Conservation (phyloP, 805 yeast genomes). For the Middelhovenomyces tepae region DNA sequence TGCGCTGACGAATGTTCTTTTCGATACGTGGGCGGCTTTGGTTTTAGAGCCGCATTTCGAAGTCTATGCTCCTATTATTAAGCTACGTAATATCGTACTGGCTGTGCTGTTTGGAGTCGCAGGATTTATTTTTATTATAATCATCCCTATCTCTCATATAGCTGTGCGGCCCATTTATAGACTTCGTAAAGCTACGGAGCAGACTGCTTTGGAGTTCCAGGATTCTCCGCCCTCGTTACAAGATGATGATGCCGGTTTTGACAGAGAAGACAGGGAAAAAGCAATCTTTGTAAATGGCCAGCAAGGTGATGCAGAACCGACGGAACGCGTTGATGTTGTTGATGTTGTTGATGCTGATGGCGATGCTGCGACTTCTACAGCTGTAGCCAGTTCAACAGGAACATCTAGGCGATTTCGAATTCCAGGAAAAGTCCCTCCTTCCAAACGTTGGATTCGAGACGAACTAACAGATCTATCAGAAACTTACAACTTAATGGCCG, state of each 20-base stretch:
- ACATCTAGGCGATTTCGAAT: constrained; percentile 14
- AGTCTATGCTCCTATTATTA: constrained; percentile 56
- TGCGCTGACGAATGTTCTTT: constrained; percentile 35
- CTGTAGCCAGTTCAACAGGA: constrained; percentile 1
- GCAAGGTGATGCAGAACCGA: neutral
- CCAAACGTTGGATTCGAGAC: constrained; percentile 39
- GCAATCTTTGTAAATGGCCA: neutral
- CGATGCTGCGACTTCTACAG: neutral
- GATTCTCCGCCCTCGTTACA: constrained; percentile 1
- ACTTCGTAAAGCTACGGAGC: constrained; percentile 75
- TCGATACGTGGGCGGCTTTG: constrained; percentile 58
- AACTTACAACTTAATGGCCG: constrained; percentile 85
- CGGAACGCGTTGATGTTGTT: constrained; percentile 2
- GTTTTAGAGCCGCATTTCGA: constrained; percentile 53
- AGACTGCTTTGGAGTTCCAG: constrained; percentile 26
- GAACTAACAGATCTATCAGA: constrained; percentile 79
- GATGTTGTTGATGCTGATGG: neutral
- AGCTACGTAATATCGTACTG: constrained; percentile 56
- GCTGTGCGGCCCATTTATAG: constrained; percentile 77
- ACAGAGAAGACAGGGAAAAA: neutral
- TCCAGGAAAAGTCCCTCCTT: constrained; percentile 18
- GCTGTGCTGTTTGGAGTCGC: constrained; percentile 77
- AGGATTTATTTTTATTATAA: constrained; percentile 59
- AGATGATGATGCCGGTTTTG: constrained; percentile 1
- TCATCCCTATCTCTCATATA: constrained; percentile 56